These are phyloP conservation scores for Phytophthora aleatoria DNA, from an alignment of 352 stramenopile genomes.

Conservation along the genomic window DNA sequence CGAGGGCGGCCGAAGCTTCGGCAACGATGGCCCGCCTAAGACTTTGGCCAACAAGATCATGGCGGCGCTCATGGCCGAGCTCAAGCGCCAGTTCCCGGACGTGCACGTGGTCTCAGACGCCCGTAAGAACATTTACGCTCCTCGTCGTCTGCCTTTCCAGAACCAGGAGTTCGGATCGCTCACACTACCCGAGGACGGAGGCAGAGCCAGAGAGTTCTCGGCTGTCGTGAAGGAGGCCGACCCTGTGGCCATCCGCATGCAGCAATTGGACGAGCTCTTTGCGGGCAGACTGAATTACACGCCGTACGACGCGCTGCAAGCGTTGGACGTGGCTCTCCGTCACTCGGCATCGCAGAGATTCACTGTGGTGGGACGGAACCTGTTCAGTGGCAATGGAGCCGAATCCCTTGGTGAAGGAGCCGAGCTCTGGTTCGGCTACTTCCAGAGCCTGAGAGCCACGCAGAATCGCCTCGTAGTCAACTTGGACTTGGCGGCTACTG, in stretches of 20 bases:
- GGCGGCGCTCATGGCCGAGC: slow-evolving; percentile 38
- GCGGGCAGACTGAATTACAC: slow-evolving; percentile 69
- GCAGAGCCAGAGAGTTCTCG: slow-evolving; percentile 47
- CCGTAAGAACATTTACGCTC: slow-evolving; percentile 64
- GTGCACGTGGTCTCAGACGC: slow-evolving; percentile 53
- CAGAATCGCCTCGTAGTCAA: slow-evolving; percentile 74
- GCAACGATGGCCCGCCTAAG: slow-evolving; percentile 62
- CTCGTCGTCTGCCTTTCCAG: slow-evolving; percentile 49
- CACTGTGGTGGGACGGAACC: slow-evolving; percentile 59
- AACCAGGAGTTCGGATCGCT: slow-evolving; percentile 45
- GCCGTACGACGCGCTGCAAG: slow-evolving; percentile 73
- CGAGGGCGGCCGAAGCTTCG: slow-evolving; percentile 38
- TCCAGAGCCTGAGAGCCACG: slow-evolving; percentile 70
- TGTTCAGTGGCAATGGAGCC: slow-evolving; percentile 50
- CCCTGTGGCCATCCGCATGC: slow-evolving; percentile 64
- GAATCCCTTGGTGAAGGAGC: slow-evolving; percentile 62
- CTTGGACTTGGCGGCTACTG: slow-evolving; percentile 71
- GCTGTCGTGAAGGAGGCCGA: slow-evolving; percentile 58
- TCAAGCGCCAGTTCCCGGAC: slow-evolving; percentile 48
- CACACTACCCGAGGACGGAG: slow-evolving; percentile 48
- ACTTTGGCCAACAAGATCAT: slow-evolving; percentile 66
- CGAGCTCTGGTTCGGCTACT: slow-evolving; percentile 76
- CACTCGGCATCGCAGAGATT: slow-evolving; percentile 61
- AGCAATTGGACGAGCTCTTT: slow-evolving; percentile 65
- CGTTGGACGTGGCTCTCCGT: slow-evolving; percentile 69